Evolutionary conservation across 257 asterid genomes (phyloP).

Genomic region (Scutellaria galericulata): DNA sequence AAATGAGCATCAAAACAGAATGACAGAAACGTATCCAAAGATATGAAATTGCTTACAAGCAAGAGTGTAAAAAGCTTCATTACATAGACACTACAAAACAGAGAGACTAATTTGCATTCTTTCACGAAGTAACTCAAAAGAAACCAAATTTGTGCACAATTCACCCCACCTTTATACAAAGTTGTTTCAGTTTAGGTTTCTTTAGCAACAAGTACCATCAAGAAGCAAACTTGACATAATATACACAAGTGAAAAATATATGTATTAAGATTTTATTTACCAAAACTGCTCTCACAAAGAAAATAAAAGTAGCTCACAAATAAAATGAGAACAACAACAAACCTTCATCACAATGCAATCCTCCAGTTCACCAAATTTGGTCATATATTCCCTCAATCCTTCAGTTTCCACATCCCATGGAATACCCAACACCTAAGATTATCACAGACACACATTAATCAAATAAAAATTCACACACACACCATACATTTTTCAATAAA

Average conservation of each 20-base stretch:
- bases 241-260: not conserved
- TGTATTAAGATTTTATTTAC: not conserved
- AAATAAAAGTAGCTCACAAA: not conserved
- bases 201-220: conserved; percentile 3
- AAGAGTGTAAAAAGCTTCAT: conserved; percentile 5
- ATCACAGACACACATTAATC: conserved; percentile 14
- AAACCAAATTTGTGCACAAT: conserved; percentile 1
- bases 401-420: conserved; percentile 99
- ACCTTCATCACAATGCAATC: conserved; percentile 99
- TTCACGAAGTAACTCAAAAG: not conserved
- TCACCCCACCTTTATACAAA: not conserved
- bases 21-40: not conserved
- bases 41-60: not conserved
- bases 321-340: conserved; percentile 14
- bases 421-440: conserved; percentile 85
- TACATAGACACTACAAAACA: conserved; percentile 3
- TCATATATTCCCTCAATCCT: conserved; percentile 91
- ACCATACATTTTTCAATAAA: not conserved
- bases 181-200: not conserved
- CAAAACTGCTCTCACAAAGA: conserved; percentile 5
- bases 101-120: too few relatives aligned
- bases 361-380: conserved; percentile 91
- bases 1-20: not conserved
- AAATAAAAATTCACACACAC: conserved; percentile 19
- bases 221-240: not conserved